A percentile compares a stretch with the other conserved stretches of the same genome.
Conservation (phyloP, 2,329 filamentous ascomycete genomes). For the Talaromyces funiculosus region DNA sequence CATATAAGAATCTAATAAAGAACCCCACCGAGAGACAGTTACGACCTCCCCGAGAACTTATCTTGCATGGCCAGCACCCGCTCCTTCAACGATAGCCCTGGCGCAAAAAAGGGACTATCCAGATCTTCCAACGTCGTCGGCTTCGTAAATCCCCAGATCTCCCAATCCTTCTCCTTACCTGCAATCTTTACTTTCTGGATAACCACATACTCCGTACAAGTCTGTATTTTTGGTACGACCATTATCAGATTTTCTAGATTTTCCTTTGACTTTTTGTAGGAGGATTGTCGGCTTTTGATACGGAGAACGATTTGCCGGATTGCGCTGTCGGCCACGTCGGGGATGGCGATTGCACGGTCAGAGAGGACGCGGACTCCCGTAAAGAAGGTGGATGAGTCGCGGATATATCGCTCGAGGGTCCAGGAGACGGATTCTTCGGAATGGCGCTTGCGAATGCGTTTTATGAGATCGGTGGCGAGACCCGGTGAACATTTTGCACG, state of each 20-base stretch:
- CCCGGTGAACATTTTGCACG: slow-evolving; percentile 35
- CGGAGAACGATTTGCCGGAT: slow-evolving; percentile 37
- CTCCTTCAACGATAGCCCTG: slow-evolving; percentile 30
- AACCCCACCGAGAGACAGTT: neutral
- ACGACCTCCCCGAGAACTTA: slow-evolving; percentile 1
- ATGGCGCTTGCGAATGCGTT: slow-evolving; percentile 30
- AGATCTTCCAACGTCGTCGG: slow-evolving; percentile 39
- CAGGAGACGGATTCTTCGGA: slow-evolving; percentile 29
- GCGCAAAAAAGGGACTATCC: slow-evolving; percentile 31
- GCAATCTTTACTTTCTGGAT: slow-evolving; percentile 43
- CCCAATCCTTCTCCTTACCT: slow-evolving; percentile 42
- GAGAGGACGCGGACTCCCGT: slow-evolving; percentile 35
- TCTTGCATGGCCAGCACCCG: slow-evolving; percentile 21
- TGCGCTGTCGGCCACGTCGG: slow-evolving; percentile 33
- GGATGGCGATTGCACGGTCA: slow-evolving; percentile 39
- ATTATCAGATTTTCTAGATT: neutral
- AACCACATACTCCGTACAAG: slow-evolving; percentile 47
- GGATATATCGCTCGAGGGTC: slow-evolving; percentile 34
- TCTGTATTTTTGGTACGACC: slow-evolving; percentile 32
- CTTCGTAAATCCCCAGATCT: slow-evolving; percentile 45
- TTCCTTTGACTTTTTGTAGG: slow-evolving; percentile 1
- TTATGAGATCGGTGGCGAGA: slow-evolving; percentile 29
- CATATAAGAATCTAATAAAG: neutral
- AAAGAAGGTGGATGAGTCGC: slow-evolving; percentile 32
- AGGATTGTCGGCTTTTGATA: slow-evolving; percentile 27